These are phyloP conservation scores for Eucalyptus curtisii DNA, from an alignment of 345 rosid genomes.

Conservation along the genomic window DNA sequence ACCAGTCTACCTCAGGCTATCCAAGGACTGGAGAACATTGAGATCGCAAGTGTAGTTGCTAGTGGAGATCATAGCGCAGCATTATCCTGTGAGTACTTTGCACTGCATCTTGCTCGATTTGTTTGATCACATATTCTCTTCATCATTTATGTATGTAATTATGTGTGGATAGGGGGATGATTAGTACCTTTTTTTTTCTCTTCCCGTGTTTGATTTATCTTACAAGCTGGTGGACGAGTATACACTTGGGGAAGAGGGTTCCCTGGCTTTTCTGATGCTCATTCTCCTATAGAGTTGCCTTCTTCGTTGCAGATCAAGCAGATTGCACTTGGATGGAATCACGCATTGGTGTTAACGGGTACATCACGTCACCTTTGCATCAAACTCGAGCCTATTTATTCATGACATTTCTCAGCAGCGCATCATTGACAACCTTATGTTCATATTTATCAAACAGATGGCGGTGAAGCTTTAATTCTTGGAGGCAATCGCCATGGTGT, in stretches of 20 bases:
- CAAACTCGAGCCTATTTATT: not conserved
- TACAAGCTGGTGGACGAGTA: slow-evolving; percentile 47
- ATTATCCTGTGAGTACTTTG: slow-evolving; percentile 36
- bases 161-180: not conserved
- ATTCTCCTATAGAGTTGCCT: slow-evolving; percentile 27
- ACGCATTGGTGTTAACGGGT: slow-evolving; percentile 58
- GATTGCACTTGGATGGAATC: slow-evolving; percentile 82
- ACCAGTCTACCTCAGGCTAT: slow-evolving; percentile 37
- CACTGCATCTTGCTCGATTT: not conserved
- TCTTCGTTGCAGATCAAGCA: slow-evolving; percentile 19
- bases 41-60: slow-evolving; percentile 42
- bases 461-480: slow-evolving; percentile 51
- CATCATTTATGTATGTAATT: not conserved
- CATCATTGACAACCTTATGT: not conserved
- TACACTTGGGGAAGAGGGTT: slow-evolving; percentile 89
- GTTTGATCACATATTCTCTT: not conserved
- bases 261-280: slow-evolving; percentile 26
- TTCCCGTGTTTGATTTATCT: not conserved
- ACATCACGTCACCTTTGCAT: not conserved
- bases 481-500: slow-evolving; percentile 47
- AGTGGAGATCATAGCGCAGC: slow-evolving; percentile 87
- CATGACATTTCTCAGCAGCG: not conserved
- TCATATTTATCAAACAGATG: slow-evolving; percentile 20
- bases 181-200: not conserved
- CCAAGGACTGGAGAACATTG: slow-evolving; percentile 39